These are phyloP conservation scores for Hyphodiscus hymeniophilus DNA, from an alignment of 495 filamentous ascomycete genomes.

Conservation along the genomic window DNA sequence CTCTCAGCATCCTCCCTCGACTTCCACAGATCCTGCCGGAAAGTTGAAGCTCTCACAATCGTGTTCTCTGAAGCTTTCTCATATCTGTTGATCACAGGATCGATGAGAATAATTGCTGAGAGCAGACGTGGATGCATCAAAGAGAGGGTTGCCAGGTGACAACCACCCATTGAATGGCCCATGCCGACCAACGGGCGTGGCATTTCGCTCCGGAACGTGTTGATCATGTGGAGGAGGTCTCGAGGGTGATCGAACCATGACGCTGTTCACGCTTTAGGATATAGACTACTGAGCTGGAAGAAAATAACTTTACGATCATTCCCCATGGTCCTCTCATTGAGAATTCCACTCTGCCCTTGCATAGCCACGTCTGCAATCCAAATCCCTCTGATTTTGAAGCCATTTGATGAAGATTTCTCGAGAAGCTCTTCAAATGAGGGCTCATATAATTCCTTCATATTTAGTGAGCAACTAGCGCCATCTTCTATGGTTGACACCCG, in stretches of 20 bases:
- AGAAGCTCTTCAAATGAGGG: slow-evolving; percentile 74
- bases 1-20: slow-evolving; percentile 48
- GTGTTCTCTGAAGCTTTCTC: slow-evolving; percentile 24
- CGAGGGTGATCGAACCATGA: slow-evolving; percentile 75
- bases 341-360: neutral
- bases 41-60: slow-evolving; percentile 34
- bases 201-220: slow-evolving; percentile 72
- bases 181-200: slow-evolving; percentile 75
- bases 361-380: slow-evolving; percentile 63
- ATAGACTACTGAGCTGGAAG: neutral
- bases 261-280: neutral
- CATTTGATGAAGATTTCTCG: slow-evolving; percentile 35
- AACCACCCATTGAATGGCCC: slow-evolving; percentile 81
- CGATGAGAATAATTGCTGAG: slow-evolving; percentile 62
- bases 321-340: slow-evolving; percentile 1
- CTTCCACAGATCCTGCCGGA: slow-evolving; percentile 61
- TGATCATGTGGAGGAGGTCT: slow-evolving; percentile 75
- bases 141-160: slow-evolving; percentile 49
- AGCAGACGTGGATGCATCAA: slow-evolving; percentile 76
- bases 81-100: slow-evolving; percentile 58
- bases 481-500: too few species aligned
- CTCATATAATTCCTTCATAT: slow-evolving; percentile 70
- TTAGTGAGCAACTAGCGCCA: too few species aligned
- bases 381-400: slow-evolving; percentile 62
- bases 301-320: neutral